phyloP scores from a whole-genome alignment of 352 stramenopile genomes.

The Achlya hypogyna region DNA sequence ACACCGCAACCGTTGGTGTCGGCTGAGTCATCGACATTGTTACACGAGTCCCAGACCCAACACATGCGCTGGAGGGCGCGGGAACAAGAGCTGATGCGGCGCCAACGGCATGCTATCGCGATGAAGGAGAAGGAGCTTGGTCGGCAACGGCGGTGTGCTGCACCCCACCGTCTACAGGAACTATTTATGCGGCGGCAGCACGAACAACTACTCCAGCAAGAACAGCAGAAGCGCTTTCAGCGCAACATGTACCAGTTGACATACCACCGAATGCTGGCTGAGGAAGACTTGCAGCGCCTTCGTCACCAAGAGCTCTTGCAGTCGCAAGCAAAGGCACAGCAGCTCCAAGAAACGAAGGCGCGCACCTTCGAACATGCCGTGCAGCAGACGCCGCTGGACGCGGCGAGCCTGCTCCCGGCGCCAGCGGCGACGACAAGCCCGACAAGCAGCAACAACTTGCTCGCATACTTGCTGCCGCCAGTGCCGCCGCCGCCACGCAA shows the following conservation, averaged over 20 bases:
- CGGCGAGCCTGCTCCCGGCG: neutral
- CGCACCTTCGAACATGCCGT: neutral
- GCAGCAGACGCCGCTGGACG: neutral
- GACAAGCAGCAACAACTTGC: constrained; percentile 30
- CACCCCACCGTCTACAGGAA: constrained; percentile 13
- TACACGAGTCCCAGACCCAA: constrained; percentile 2
- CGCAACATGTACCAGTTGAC: constrained; percentile 9
- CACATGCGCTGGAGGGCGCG: constrained; percentile 2
- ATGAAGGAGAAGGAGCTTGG: constrained; percentile 16
- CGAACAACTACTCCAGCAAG: neutral
- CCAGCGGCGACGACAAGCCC: neutral
- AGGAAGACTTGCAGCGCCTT: constrained; percentile 2
- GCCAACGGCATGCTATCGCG: constrained; percentile 5
- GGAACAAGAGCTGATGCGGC: constrained; percentile 19
- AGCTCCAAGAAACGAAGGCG: neutral
- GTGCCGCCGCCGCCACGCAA: constrained; percentile 23
- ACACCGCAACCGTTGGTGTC: too few species aligned
- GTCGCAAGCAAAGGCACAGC: neutral
- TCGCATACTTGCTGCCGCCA: constrained; percentile 38
- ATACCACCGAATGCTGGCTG: constrained; percentile 17
- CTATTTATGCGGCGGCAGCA: constrained; percentile 10
- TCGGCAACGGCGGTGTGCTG: neutral
- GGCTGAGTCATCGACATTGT: too few species aligned
- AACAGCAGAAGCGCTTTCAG: neutral
- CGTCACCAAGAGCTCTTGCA: neutral